A percentile compares a stretch with the other conserved stretches of the same genome.
These are phyloP conservation scores for Boletus insuetus DNA, from an alignment of 768 basidiomycete genomes.

Conservation along the genomic window DNA sequence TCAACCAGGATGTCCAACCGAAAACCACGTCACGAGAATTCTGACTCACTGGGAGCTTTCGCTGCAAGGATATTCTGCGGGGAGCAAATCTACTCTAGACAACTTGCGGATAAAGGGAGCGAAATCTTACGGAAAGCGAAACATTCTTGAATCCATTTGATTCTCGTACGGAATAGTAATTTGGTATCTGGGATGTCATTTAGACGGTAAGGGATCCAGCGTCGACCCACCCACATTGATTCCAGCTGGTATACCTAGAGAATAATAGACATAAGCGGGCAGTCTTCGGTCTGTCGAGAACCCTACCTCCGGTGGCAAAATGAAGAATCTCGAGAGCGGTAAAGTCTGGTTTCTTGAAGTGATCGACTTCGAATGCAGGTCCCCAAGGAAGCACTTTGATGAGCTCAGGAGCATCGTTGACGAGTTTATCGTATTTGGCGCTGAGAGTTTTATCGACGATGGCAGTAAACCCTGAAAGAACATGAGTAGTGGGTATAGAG, in stretches of 20 bases:
- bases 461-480: conserved; percentile 71
- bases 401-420: conserved; percentile 71
- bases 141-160: conserved; percentile 88
- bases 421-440: conserved; percentile 76
- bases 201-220: background rate
- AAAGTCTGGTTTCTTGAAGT: conserved; percentile 86
- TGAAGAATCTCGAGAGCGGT: conserved; percentile 79
- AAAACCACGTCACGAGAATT: background rate
- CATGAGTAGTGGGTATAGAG: background rate
- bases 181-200: conserved; percentile 59
- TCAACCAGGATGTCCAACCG: background rate
- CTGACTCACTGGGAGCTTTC: conserved; percentile 70
- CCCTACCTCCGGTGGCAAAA: conserved; percentile 78
- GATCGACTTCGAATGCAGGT: conserved; percentile 57
- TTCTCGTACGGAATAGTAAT: conserved; percentile 84
- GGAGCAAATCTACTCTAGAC: background rate
- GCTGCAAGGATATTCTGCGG: conserved; percentile 80
- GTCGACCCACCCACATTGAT: conserved; percentile 59
- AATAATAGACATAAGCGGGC: background rate
- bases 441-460: conserved; percentile 84
- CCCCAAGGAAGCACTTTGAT: conserved; percentile 88
- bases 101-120: background rate
- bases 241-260: conserved; percentile 75
- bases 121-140: conserved; percentile 62
- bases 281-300: background rate